Evolutionary conservation across 441 rosid genomes (phyloP).

Genomic region (Brassica hybrid): DNA sequence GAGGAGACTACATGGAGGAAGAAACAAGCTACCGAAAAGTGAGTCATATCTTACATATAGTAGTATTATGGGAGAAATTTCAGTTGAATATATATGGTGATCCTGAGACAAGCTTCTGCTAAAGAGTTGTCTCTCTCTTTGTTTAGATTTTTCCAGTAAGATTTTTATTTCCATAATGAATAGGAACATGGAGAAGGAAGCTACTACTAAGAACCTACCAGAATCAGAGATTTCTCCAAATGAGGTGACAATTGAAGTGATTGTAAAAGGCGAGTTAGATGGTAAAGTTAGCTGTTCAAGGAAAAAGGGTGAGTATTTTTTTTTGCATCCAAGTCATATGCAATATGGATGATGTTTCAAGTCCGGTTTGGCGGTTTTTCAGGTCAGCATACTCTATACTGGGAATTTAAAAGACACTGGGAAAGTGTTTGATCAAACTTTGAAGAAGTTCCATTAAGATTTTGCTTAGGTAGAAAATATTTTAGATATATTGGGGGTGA

Average conservation of each 20-base stretch:
- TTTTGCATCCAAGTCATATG: neutral
- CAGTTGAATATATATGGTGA: neutral
- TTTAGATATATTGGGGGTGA: too few species aligned
- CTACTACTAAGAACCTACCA: constrained; percentile 25
- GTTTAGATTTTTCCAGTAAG: neutral
- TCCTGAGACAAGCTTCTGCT: neutral
- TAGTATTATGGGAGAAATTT: neutral
- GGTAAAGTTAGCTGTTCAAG: constrained; percentile 52
- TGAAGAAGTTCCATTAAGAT: constrained; percentile 43
- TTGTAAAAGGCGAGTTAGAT: constrained; percentile 48
- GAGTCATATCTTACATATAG: constrained; percentile 15
- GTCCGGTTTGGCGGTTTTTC: constrained; percentile 24
- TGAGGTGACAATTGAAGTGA: constrained; percentile 54
- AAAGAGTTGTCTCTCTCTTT: too few species aligned
- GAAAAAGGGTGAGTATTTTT: constrained; percentile 49
- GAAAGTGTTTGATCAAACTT: constrained; percentile 51
- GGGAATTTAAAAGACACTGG: constrained; percentile 57
- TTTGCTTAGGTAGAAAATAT: too few species aligned
- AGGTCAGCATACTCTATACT: constrained; percentile 55
- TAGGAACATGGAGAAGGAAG: constrained; percentile 41
- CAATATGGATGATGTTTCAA: constrained; percentile 14
- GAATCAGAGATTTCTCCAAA: constrained; percentile 40
- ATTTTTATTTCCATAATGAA: neutral
- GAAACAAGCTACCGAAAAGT: constrained; percentile 29
- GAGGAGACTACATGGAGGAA: constrained; percentile 11